These are phyloP conservation scores for Colletotrichum neosansevieriae DNA, from an alignment of 2,329 filamentous ascomycete species.

Conservation along the genomic window DNA sequence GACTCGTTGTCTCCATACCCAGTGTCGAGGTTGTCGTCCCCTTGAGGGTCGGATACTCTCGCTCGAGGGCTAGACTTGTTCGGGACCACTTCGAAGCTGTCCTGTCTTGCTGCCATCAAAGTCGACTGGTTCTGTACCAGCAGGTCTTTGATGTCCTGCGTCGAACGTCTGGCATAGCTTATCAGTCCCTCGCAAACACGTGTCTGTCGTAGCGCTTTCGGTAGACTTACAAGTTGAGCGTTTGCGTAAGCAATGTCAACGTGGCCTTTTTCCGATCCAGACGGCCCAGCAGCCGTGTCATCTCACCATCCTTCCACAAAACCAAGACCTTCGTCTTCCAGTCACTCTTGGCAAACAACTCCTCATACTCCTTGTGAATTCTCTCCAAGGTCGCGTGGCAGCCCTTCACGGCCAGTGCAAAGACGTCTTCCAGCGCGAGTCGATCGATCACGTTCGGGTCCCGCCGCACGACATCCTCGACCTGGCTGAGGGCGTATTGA, in stretches of 20 bases:
- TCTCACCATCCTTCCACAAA: slow-evolving; percentile 36
- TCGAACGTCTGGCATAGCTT: slow-evolving; percentile 6
- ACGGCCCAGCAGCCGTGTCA: slow-evolving; percentile 23
- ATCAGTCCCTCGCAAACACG: background rate
- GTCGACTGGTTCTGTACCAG: slow-evolving; percentile 21
- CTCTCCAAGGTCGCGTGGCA: slow-evolving; percentile 32
- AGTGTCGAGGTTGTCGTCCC: background rate
- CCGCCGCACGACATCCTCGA: slow-evolving; percentile 31
- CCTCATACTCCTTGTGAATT: slow-evolving; percentile 35
- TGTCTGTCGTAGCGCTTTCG: background rate
- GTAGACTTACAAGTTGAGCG: slow-evolving; percentile 24
- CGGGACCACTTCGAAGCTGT: slow-evolving; percentile 2
- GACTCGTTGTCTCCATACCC: slow-evolving; percentile 24
- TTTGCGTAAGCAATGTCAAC: slow-evolving; percentile 32
- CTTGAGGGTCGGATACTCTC: background rate
- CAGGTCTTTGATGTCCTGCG: slow-evolving; percentile 33
- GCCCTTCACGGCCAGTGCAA: slow-evolving; percentile 31
- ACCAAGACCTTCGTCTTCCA: slow-evolving; percentile 26
- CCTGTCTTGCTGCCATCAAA: slow-evolving; percentile 23
- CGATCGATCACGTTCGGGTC: slow-evolving; percentile 29
- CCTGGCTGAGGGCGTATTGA: slow-evolving; percentile 30
- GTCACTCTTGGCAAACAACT: slow-evolving; percentile 24
- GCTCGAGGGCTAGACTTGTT: background rate
- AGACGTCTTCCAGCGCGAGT: slow-evolving; percentile 31
- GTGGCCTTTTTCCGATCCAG: slow-evolving; percentile 37